Conservation (phyloP, 1,284 basidiomycete species). For the Cryptococcus jaspeensis region DNA sequence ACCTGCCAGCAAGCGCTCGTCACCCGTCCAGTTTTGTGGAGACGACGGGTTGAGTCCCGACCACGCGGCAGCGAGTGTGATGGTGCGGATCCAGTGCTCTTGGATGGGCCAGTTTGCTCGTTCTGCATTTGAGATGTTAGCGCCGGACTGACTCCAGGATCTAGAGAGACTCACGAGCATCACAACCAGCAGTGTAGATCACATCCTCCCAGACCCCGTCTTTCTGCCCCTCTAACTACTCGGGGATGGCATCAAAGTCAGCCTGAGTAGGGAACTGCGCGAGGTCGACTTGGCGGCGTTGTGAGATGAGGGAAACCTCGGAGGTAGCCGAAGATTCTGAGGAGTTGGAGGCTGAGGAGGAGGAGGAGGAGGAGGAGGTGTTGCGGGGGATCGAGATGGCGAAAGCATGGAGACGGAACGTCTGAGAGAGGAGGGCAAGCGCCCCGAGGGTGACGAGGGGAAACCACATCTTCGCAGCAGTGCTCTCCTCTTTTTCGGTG, state of each 20-base stretch:
- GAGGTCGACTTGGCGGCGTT: constrained; percentile 22
- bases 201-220: constrained; percentile 62
- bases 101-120: constrained; percentile 67
- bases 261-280: constrained; percentile 16
- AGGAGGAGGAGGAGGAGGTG: neutral
- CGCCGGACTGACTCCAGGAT: too few species aligned
- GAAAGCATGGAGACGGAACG: neutral
- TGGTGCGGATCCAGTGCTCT: constrained; percentile 61
- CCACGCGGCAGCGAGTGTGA: constrained; percentile 60
- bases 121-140: constrained; percentile 19
- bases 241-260: constrained; percentile 6
- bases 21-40: constrained; percentile 51
- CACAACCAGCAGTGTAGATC: constrained; percentile 62
- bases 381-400: neutral
- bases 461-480: too few species aligned
- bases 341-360: too few species aligned
- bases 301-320: constrained; percentile 14
- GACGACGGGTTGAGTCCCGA: constrained; percentile 55
- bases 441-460: too few species aligned
- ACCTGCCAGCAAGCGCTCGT: constrained; percentile 50
- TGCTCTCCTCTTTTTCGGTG: too few species aligned
- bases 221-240: constrained; percentile 18
- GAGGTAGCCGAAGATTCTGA: neutral
- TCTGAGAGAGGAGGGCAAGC: too few species aligned
- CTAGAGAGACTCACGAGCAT: constrained; percentile 53